phyloP scores from a whole-genome alignment of 345 rosid species.

The Toxicodendron radicans region DNA sequence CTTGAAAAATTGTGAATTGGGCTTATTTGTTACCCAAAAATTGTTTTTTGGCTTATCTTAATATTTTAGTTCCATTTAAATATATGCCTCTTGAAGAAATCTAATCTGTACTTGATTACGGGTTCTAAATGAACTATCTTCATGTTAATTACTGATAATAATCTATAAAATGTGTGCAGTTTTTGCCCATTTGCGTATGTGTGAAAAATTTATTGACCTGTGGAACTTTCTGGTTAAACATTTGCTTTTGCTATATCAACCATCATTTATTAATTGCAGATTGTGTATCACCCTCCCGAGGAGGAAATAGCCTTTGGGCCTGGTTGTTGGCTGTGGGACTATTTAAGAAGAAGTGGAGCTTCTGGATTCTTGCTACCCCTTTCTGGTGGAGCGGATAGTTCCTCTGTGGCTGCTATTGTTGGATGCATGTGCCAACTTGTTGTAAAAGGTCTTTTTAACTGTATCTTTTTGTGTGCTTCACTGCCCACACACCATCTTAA shows the following conservation, averaged over 20 bases:
- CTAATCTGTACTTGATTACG: not conserved
- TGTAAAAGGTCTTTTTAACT: slow-evolving; percentile 60
- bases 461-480: not conserved
- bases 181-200: not conserved
- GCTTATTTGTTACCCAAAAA: too few relatives aligned
- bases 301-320: slow-evolving; percentile 98
- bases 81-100: slow-evolving; percentile 4
- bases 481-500: not conserved
- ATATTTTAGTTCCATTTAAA: not conserved
- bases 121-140: not conserved
- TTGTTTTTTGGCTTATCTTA: not conserved
- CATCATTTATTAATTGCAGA: slow-evolving; percentile 39
- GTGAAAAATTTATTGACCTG: not conserved
- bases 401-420: slow-evolving; percentile 97
- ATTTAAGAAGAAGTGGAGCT: slow-evolving; percentile 95
- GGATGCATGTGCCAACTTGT: slow-evolving; percentile 99
- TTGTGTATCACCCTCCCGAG: slow-evolving; percentile 78
- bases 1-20: not conserved
- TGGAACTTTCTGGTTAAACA: not conserved
- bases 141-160: not conserved
- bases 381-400: slow-evolving; percentile 97
- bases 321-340: slow-evolving; percentile 99
- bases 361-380: slow-evolving; percentile 98
- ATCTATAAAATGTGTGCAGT: not conserved
- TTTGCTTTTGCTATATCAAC: slow-evolving; percentile 11